A percentile compares a stretch with the other conserved stretches of the same genome.
These are phyloP conservation scores for Penicillium herquei DNA, from an alignment of 495 filamentous ascomycete species.

Conservation along the genomic window DNA sequence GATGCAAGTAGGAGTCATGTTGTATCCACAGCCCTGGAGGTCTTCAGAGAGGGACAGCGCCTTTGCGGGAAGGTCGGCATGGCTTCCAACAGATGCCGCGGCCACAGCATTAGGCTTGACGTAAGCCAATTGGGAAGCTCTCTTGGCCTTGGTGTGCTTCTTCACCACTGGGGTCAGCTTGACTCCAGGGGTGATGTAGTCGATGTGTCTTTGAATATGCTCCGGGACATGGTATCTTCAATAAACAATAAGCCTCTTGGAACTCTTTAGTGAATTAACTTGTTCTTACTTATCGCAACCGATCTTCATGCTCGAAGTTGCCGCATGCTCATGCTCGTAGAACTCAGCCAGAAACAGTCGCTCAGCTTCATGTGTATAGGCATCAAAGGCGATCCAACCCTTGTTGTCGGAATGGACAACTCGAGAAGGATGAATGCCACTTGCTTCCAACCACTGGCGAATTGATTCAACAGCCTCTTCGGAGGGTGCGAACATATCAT, in stretches of 20 bases:
- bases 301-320: slow-evolving; percentile 42
- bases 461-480: slow-evolving; percentile 46
- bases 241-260: slow-evolving; percentile 1
- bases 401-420: slow-evolving; percentile 49
- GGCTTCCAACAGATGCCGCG: neutral
- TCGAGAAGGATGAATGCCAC: slow-evolving; percentile 48
- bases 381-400: slow-evolving; percentile 58
- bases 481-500: slow-evolving; percentile 52
- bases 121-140: slow-evolving; percentile 19
- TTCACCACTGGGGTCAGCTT: slow-evolving; percentile 35
- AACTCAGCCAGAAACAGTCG: slow-evolving; percentile 58
- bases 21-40: slow-evolving; percentile 36
- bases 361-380: slow-evolving; percentile 55
- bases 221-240: slow-evolving; percentile 53
- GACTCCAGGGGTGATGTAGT: slow-evolving; percentile 59
- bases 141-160: slow-evolving; percentile 22
- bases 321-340: slow-evolving; percentile 52
- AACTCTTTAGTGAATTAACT: neutral
- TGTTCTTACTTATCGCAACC: slow-evolving; percentile 45
- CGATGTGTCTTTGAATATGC: slow-evolving; percentile 50
- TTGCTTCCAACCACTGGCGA: slow-evolving; percentile 40
- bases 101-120: slow-evolving; percentile 8
- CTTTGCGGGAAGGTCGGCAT: slow-evolving; percentile 15
- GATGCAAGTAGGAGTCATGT: slow-evolving; percentile 55
- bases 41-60: slow-evolving; percentile 15